Evolutionary conservation across 371 early-diverging fungal genomes (phyloP).

Genomic region (Mucor piriformis): DNA sequence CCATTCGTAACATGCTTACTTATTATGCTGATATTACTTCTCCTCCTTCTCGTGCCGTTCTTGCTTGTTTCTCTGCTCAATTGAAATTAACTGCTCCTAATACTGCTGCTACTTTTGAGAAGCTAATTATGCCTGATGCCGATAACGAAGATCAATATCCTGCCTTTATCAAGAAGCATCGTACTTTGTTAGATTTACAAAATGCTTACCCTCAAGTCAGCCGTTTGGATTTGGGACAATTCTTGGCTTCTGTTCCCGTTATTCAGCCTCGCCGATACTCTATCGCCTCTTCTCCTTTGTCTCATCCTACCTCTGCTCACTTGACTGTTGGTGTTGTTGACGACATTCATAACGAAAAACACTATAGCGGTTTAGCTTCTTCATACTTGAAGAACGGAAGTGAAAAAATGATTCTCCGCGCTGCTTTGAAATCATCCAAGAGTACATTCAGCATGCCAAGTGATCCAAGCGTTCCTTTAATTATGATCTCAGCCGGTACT

Average conservation of each 20-base stretch:
- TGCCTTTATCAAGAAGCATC: slow-evolving; percentile 44
- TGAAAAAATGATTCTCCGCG: slow-evolving; percentile 24
- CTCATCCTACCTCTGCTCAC: slow-evolving; percentile 30
- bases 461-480: slow-evolving; percentile 43
- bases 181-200: slow-evolving; percentile 54
- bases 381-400: slow-evolving; percentile 30
- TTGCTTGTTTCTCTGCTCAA: slow-evolving; percentile 45
- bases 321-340: slow-evolving; percentile 49
- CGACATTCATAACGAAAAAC: slow-evolving; percentile 42
- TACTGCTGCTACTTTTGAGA: slow-evolving; percentile 42
- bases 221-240: slow-evolving; percentile 46
- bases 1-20: slow-evolving; percentile 51
- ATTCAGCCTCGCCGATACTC: slow-evolving; percentile 63
- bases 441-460: slow-evolving; percentile 43
- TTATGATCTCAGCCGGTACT: slow-evolving; percentile 73
- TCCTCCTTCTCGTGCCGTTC: slow-evolving; percentile 50
- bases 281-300: slow-evolving; percentile 52
- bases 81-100: slow-evolving; percentile 37
- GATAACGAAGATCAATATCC: slow-evolving; percentile 39
- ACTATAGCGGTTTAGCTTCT: slow-evolving; percentile 48
- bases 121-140: slow-evolving; percentile 39
- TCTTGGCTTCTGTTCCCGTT: slow-evolving; percentile 47
- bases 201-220: slow-evolving; percentile 48
- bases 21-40: slow-evolving; percentile 54
- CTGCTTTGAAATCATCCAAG: slow-evolving; percentile 47